Conservation (phyloP, 2,329 filamentous ascomycete species). For the Neofusicoccum kwambonambiense region DNA sequence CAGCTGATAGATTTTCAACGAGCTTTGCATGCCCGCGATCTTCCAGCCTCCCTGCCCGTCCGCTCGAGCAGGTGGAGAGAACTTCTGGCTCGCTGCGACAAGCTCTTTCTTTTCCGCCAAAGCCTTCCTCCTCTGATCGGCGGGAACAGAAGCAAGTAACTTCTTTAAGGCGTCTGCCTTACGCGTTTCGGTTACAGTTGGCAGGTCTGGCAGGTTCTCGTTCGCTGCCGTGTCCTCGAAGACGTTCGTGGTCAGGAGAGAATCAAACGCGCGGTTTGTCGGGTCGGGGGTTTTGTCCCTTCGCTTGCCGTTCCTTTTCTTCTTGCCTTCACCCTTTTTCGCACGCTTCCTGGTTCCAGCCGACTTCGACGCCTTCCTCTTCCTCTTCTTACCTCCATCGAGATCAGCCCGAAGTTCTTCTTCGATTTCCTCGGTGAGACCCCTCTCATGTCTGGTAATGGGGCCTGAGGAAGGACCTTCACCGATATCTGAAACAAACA, state of each 20-base stretch:
- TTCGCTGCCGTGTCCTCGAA: constrained; percentile 32
- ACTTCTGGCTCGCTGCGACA: constrained; percentile 40
- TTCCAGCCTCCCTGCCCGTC: constrained; percentile 40
- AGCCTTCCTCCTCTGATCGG: constrained; percentile 34
- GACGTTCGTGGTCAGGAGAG: constrained; percentile 32
- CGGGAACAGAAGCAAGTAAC: constrained; percentile 40
- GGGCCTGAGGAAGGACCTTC: not conserved
- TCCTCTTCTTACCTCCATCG: not conserved
- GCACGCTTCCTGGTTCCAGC: not conserved
- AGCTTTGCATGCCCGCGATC: constrained; percentile 49
- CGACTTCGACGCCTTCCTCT: not conserved
- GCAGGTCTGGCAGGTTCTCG: constrained; percentile 26
- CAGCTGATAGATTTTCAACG: constrained; percentile 52
- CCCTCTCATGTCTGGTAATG: not conserved
- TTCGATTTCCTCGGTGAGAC: not conserved
- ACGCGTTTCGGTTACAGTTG: constrained; percentile 24
- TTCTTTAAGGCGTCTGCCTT: constrained; percentile 39
- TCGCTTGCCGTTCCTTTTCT: constrained; percentile 10
- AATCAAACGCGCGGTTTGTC: constrained; percentile 5
- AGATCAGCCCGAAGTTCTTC: not conserved
- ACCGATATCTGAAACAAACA: not conserved
- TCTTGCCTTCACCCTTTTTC: not conserved
- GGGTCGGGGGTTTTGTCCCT: not conserved
- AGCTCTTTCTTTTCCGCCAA: constrained; percentile 39
- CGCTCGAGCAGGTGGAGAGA: constrained; percentile 36